Evolutionary conservation across 1,284 basidiomycete species (phyloP).

Genomic region (Ceraceosorus guamensis): DNA sequence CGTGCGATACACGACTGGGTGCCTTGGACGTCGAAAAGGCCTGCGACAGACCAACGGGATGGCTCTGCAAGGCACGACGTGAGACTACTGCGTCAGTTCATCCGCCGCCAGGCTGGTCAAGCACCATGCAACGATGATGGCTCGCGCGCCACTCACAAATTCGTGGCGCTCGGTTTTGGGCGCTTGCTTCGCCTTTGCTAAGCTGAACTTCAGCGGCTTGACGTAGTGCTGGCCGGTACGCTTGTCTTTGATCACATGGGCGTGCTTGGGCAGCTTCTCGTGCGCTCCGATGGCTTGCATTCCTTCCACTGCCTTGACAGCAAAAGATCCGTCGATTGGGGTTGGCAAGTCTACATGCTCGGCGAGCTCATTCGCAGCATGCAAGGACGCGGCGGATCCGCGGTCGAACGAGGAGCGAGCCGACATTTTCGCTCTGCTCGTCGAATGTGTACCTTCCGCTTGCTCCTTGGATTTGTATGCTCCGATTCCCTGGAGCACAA

Average conservation of each 20-base stretch:
- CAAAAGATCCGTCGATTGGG: not conserved
- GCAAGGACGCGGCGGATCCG: not conserved
- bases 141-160: not conserved
- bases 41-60: constrained; percentile 1
- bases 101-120: constrained; percentile 22
- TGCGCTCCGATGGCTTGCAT: constrained; percentile 16
- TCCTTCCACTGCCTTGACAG: constrained; percentile 10
- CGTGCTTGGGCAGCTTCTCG: constrained; percentile 5
- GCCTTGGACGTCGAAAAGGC: not conserved
- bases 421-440: not conserved
- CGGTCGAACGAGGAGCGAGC: not conserved
- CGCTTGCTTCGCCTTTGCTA: constrained; percentile 5
- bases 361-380: not conserved
- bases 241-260: constrained; percentile 24
- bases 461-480: no score
- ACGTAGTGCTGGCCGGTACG: constrained; percentile 33
- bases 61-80: not conserved
- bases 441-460: no score
- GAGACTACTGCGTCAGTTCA: constrained; percentile 5
- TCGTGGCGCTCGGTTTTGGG: not conserved
- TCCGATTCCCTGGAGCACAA: no score
- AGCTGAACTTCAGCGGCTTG: constrained; percentile 14
- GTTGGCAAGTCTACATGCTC: constrained; percentile 2
- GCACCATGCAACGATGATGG: constrained; percentile 15
- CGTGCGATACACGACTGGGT: not conserved